These are phyloP conservation scores for Kazachstania psychrophila DNA, from an alignment of 805 yeast species.

Conservation along the genomic window DNA sequence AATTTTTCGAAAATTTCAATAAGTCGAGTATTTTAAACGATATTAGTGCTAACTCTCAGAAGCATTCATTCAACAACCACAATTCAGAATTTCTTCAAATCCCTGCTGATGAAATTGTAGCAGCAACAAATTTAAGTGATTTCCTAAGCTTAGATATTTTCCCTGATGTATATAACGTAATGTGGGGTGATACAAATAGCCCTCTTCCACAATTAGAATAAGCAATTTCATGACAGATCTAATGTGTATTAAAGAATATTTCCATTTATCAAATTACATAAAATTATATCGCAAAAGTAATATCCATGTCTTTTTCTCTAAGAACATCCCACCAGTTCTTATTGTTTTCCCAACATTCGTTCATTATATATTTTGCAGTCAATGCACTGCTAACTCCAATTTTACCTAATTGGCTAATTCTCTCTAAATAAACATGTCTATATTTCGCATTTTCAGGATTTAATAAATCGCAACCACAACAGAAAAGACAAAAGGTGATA, in stretches of 20 bases:
- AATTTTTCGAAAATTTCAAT: constrained; percentile 2
- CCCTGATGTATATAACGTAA: constrained; percentile 4
- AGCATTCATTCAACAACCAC: background rate
- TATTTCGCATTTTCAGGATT: constrained; percentile 6
- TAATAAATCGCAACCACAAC: constrained; percentile 19
- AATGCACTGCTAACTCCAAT: constrained; percentile 16
- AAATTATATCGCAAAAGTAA: constrained; percentile 14
- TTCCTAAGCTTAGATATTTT: constrained; percentile 4
- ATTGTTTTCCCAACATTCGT: constrained; percentile 17
- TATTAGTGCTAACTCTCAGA: background rate
- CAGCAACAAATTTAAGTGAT: constrained; percentile 2
- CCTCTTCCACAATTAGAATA: background rate
- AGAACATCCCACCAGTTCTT: constrained; percentile 20
- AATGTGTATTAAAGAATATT: background rate
- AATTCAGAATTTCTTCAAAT: background rate
- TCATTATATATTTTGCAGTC: constrained; percentile 15
- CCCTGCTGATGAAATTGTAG: background rate
- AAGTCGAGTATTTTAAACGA: background rate
- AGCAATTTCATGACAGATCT: background rate
- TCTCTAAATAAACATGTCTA: constrained; percentile 9
- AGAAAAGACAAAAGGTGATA: constrained; percentile 14
- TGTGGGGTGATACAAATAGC: constrained; percentile 1
- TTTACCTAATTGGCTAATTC: constrained; percentile 7
- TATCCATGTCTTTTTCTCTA: constrained; percentile 11
- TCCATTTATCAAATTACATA: background rate